phyloP scores from a whole-genome alignment of 768 basidiomycete genomes.

The Naganishia vaughanmartiniae region DNA sequence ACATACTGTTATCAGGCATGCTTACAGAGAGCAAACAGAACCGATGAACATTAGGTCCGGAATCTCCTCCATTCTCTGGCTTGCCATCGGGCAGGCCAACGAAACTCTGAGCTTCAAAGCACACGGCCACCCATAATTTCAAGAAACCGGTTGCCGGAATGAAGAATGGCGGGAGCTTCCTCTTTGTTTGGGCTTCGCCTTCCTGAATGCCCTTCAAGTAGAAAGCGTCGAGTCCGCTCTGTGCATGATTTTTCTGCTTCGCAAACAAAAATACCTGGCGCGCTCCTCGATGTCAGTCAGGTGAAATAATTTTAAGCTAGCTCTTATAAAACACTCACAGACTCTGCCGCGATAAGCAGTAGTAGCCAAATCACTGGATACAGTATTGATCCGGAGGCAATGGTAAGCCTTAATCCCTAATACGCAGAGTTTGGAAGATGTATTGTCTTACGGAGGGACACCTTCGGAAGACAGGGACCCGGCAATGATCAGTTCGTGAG shows the following conservation, averaged over 20 bases:
- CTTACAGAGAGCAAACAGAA: constrained; percentile 17
- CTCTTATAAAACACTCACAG: not conserved
- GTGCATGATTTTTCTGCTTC: not conserved
- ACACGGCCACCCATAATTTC: constrained; percentile 5
- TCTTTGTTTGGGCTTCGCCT: not conserved
- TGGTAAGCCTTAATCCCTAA: not conserved
- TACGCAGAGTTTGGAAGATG: not conserved
- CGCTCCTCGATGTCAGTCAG: not conserved
- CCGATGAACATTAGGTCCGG: not conserved
- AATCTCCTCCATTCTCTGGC: not conserved
- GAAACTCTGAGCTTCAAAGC: constrained; percentile 16
- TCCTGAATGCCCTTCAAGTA: constrained; percentile 2
- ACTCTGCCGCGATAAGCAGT: not conserved
- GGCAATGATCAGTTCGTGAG: not conserved
- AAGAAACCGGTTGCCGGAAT: constrained; percentile 3
- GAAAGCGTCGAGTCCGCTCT: not conserved
- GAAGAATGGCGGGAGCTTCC: not conserved
- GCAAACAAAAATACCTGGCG: constrained; percentile 2
- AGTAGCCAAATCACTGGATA: constrained; percentile 11
- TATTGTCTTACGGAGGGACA: not conserved
- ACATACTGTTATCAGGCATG: not conserved
- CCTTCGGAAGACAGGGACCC: not conserved
- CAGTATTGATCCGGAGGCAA: too few species aligned
- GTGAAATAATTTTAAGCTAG: not conserved
- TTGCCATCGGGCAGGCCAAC: constrained; percentile 8